Percentiles rank a stretch among this genome's conserved stretches.
Evolutionary conservation across 2,329 filamentous ascomycete species (phyloP).

Genomic region (Phyllosticta paracitricarpa): DNA sequence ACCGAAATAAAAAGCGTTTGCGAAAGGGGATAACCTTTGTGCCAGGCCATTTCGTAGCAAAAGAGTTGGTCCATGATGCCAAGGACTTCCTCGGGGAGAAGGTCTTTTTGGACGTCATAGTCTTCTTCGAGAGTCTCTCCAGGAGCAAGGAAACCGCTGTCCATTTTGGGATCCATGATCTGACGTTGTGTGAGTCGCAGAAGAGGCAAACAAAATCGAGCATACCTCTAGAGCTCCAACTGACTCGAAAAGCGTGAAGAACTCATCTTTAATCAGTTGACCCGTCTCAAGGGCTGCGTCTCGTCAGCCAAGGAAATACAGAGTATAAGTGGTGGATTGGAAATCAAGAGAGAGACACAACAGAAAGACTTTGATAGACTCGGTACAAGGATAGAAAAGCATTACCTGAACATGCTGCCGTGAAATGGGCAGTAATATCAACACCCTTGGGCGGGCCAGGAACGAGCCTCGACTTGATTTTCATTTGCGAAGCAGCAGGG

Average conservation of each 20-base stretch:
- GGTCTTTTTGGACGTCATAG: slow-evolving; percentile 59
- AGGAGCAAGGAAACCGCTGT: slow-evolving; percentile 73
- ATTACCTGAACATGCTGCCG: slow-evolving; percentile 20
- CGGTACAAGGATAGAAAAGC: background rate
- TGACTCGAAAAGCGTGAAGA: slow-evolving; percentile 88
- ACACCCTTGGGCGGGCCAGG: slow-evolving; percentile 5
- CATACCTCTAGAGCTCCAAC: slow-evolving; percentile 70
- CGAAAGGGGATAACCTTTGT: slow-evolving; percentile 87
- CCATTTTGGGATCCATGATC: slow-evolving; percentile 99
- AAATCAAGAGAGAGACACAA: background rate
- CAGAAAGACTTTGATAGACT: background rate
- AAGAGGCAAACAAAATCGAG: background rate
- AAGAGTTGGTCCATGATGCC: slow-evolving; percentile 92
- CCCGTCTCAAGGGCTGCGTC: slow-evolving; percentile 61
- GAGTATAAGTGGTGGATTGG: background rate
- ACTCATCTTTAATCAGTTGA: slow-evolving; percentile 84
- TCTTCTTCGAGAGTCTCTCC: slow-evolving; percentile 75
- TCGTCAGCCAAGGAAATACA: slow-evolving; percentile 13
- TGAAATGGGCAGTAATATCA: slow-evolving; percentile 28
- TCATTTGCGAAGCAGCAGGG: background rate
- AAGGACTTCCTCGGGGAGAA: slow-evolving; percentile 70
- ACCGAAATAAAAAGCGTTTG: slow-evolving; percentile 91
- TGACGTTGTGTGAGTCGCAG: slow-evolving; percentile 29
- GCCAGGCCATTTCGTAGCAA: slow-evolving; percentile 94
- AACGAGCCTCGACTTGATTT: slow-evolving; percentile 8